Conservation (phyloP, 2,329 filamentous ascomycete species). For the Stagonosporopsis cucurbitacearum region DNA sequence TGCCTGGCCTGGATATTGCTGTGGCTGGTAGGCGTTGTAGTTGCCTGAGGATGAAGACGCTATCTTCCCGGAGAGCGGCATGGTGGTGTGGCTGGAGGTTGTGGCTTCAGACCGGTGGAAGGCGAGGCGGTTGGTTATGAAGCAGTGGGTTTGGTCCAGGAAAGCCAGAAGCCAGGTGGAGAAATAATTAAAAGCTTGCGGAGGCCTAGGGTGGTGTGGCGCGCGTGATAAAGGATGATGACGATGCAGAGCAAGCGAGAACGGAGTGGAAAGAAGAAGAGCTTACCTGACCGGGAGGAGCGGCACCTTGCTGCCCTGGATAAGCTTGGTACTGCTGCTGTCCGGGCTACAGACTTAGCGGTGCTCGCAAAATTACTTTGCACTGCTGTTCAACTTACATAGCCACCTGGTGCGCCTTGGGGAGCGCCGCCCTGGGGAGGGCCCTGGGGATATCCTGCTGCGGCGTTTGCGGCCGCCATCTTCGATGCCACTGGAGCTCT, state of each 20-base stretch:
- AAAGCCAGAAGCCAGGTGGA: slow-evolving; percentile 39
- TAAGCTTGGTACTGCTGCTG: slow-evolving; percentile 64
- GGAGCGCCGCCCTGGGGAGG: slow-evolving; percentile 39
- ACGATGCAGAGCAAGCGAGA: slow-evolving; percentile 43
- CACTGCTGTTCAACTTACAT: slow-evolving; percentile 56
- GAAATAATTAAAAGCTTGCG: slow-evolving; percentile 23
- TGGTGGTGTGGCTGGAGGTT: slow-evolving; percentile 23
- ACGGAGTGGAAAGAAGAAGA: slow-evolving; percentile 29
- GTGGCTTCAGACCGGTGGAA: slow-evolving; percentile 26
- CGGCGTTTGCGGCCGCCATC: slow-evolving; percentile 52
- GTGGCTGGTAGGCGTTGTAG: slow-evolving; percentile 42
- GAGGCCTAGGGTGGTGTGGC: slow-evolving; percentile 29
- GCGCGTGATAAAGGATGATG: slow-evolving; percentile 33
- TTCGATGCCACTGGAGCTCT: slow-evolving; percentile 53
- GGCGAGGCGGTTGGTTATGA: slow-evolving; percentile 23
- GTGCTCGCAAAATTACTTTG: slow-evolving; percentile 19
- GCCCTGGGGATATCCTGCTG: slow-evolving; percentile 44
- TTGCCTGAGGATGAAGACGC: slow-evolving; percentile 21
- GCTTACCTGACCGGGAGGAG: slow-evolving; percentile 47
- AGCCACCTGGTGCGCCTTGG: slow-evolving; percentile 47
- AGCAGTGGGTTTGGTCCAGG: slow-evolving; percentile 26
- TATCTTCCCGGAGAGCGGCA: slow-evolving; percentile 40
- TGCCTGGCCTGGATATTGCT: slow-evolving; percentile 28
- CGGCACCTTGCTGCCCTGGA: slow-evolving; percentile 58
- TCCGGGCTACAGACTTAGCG: slow-evolving; percentile 49